Evolutionary conservation across 1,139 yeast genomes (phyloP).

Genomic region (Protomyces inouyei): DNA sequence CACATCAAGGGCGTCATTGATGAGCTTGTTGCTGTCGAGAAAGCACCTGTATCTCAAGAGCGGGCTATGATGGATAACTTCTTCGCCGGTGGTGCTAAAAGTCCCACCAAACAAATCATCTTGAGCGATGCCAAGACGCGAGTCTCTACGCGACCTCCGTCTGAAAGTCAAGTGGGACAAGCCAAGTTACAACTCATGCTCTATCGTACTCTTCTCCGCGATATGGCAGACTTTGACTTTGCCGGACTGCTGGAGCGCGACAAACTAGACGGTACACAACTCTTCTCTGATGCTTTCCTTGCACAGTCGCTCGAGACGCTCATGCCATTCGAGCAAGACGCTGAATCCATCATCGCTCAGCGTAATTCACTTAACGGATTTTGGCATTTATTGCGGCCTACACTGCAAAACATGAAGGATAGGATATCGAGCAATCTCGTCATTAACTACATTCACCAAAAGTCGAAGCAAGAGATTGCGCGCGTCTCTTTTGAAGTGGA

Average conservation of each 20-base stretch:
- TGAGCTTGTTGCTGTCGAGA: conserved; percentile 24
- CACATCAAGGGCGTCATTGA: conserved; percentile 32
- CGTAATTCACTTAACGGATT: conserved; percentile 26
- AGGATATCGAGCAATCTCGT: conserved; percentile 16
- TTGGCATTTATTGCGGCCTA: conserved; percentile 27
- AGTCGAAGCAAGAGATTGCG: conserved; percentile 26
- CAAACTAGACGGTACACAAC: conserved; percentile 13
- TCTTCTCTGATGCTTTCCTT: conserved; percentile 25
- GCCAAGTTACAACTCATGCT: conserved; percentile 31
- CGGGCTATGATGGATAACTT: not conserved
- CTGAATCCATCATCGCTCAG: not conserved
- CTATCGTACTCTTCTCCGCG: conserved; percentile 29
- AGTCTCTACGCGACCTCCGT: conserved; percentile 25
- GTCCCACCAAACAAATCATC: conserved; percentile 11
- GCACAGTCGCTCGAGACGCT: conserved; percentile 16
- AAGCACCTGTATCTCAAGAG: not conserved
- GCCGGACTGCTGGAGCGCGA: not conserved
- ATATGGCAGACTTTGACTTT: conserved; percentile 30
- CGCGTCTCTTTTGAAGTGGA: conserved; percentile 29
- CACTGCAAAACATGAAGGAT: conserved; percentile 14
- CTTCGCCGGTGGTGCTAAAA: not conserved
- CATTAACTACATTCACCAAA: conserved; percentile 30
- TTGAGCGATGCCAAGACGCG: conserved; percentile 28
- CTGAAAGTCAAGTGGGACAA: conserved; percentile 28
- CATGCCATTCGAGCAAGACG: conserved; percentile 10